Conservation (phyloP, 768 basidiomycete species). For the Pleurotus pulmonarius region DNA sequence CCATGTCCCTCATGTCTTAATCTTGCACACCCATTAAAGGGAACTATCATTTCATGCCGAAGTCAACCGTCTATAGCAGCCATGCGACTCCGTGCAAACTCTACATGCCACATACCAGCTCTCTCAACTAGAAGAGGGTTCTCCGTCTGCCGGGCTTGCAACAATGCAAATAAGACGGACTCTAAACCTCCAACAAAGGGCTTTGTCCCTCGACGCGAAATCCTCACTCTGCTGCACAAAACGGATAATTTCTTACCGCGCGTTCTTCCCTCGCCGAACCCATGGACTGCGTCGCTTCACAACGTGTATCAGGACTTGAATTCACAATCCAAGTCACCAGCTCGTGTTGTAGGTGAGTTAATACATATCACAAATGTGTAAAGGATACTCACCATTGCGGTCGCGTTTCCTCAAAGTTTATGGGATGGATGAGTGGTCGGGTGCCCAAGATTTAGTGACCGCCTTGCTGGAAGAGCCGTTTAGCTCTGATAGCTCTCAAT, state of each 20-base stretch:
- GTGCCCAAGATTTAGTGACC: slow-evolving; percentile 56
- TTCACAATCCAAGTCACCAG: slow-evolving; percentile 26
- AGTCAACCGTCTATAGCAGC: too few species aligned
- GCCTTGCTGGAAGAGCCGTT: slow-evolving; percentile 74
- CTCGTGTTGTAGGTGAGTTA: slow-evolving; percentile 46
- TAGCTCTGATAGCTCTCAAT: slow-evolving; percentile 43
- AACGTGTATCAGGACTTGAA: slow-evolving; percentile 31
- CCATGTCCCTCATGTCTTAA: too few species aligned
- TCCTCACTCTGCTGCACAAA: slow-evolving; percentile 47
- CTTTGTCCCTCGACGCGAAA: not conserved
- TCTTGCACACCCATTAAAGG: too few species aligned
- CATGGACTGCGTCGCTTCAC: slow-evolving; percentile 46
- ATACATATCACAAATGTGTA: not conserved
- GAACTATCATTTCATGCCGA: too few species aligned
- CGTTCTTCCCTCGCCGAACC: slow-evolving; percentile 34
- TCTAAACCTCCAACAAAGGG: not conserved
- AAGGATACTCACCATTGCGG: not conserved
- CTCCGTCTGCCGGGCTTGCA: not conserved
- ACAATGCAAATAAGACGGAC: not conserved
- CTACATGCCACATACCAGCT: too few species aligned
- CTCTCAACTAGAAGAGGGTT: too few species aligned
- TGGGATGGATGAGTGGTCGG: slow-evolving; percentile 51
- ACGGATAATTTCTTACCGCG: slow-evolving; percentile 42
- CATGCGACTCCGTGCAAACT: too few species aligned
- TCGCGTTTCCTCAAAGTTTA: slow-evolving; percentile 40